Evolutionary conservation across 2,329 filamentous ascomycete species (phyloP), one percentile per base, ranked within the genome.

Genomic region (Phyllosticta citrichinensis): DNA sequence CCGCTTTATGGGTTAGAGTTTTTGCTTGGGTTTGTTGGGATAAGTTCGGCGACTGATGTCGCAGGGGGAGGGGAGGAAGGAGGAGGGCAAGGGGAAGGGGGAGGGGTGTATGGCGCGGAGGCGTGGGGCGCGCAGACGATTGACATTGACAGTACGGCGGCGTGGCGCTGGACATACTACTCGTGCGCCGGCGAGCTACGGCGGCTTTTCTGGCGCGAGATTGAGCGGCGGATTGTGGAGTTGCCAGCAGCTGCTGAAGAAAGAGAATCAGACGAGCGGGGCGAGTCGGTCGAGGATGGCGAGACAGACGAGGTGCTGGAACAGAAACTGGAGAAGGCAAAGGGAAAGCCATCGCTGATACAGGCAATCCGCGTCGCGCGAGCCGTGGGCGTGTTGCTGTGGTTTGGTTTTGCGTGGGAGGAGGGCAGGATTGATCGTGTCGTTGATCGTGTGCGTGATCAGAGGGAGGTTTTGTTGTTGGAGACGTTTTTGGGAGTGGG

Each of bases 391-490:
- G 76, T 87, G 5, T 63, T 87, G 19, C 74, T 87, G 2, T 87
- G 85, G 84, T 78, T 82, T 68, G 84, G 83, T 0, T 83, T 83
- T 67, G 83, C 83, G 2, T 87, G 84, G 70, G 84, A 87, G 67
- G 77, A 83, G 24, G 84, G 84, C 0, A 73, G 70, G 33, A 77
- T 87, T 60, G 75, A 86, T 69, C 76, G 84, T 1, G 82, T 82
- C 17, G 81, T 87, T 0, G 73, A 81, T 62, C 74, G 76, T 52
- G 74, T 71, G 2, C 73, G 73, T 22, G 83, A 87, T 65, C 71
- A 72, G 22, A 73, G 73, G 47, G 84, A 86, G 67, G 67, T 87
- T n/a, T 73, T 75, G 30, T 79, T 77, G 66, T 71, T 87, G 47
- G 75, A 80, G 47, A 70, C 69, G 17, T 76, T 76, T 61, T 64